Percentiles rank a stretch among this genome's conserved stretches.
Conservation (phyloP, 108 stramenopile genomes). For the Skeletonema grethae region DNA sequence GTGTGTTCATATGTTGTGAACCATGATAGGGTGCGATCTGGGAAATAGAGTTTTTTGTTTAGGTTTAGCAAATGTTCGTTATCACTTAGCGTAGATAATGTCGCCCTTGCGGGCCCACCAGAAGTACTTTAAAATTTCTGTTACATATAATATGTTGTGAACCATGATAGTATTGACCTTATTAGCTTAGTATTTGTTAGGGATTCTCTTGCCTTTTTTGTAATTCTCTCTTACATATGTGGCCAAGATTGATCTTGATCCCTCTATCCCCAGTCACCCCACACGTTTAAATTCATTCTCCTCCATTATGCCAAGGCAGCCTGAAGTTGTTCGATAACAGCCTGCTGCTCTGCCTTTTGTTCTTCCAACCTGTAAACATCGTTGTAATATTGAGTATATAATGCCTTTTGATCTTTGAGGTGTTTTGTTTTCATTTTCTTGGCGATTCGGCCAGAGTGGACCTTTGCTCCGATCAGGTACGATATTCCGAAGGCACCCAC, state of each 20-base stretch:
- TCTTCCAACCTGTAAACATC: conserved; percentile 89
- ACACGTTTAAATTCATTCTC: not conserved
- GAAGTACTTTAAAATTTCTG: too few species aligned
- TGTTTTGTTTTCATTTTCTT: conserved; percentile 84
- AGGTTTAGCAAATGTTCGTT: too few species aligned
- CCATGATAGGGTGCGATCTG: too few species aligned
- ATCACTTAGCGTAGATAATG: too few species aligned
- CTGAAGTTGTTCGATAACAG: conserved; percentile 50
- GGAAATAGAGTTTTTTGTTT: too few species aligned
- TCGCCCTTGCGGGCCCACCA: too few species aligned
- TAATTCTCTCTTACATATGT: not conserved
- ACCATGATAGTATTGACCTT: not conserved
- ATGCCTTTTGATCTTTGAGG: conserved; percentile 85
- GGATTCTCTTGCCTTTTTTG: not conserved
- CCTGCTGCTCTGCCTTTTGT: conserved; percentile 76
- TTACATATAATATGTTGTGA: conserved; percentile 3
- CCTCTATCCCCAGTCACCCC: not conserved
- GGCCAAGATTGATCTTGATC: not conserved
- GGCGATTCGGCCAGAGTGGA: conserved; percentile 65
- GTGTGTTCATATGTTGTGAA: conserved; percentile 3
- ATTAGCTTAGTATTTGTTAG: conserved; percentile 1
- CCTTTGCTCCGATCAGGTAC: conserved; percentile 75
- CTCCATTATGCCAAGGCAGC: conserved; percentile 35
- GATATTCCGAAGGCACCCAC: conserved; percentile 54
- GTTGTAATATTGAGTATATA: conserved; percentile 92